Percentiles rank a stretch among this genome's conserved stretches.
These are phyloP conservation scores for Plasmodium vivax DNA, from an alignment of 169 alveolate genomes.

Conservation along the genomic window DNA sequence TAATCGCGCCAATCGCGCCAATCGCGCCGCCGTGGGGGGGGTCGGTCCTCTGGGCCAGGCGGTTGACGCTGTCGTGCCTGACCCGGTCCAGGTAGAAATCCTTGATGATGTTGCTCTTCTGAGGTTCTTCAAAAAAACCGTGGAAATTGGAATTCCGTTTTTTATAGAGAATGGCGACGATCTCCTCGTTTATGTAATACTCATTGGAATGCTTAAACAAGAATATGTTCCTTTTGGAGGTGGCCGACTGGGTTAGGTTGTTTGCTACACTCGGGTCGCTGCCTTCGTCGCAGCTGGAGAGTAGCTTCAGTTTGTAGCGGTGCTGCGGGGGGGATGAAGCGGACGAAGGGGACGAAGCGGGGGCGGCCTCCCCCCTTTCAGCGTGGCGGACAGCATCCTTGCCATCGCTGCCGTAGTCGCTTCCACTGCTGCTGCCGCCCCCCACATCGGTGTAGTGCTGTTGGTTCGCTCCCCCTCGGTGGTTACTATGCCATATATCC, in stretches of 20 bases:
- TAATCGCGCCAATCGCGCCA: not conserved
- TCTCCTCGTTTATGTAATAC: constrained; percentile 66
- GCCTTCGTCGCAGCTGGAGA: constrained; percentile 39
- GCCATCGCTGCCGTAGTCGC: not conserved
- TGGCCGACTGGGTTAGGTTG: not conserved
- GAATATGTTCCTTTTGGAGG: constrained; percentile 4
- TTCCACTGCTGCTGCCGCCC: not conserved
- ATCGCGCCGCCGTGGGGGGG: too few species aligned
- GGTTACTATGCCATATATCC: too few species aligned
- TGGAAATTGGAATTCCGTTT: constrained; percentile 62
- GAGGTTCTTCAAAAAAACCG: constrained; percentile 39
- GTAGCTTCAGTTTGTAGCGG: constrained; percentile 32
- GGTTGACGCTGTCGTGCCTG: not conserved
- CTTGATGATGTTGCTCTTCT: constrained; percentile 25
- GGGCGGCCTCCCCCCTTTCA: not conserved
- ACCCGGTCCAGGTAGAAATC: constrained; percentile 21
- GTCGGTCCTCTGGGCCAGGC: not conserved
- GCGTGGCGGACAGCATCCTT: not conserved
- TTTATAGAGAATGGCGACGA: constrained; percentile 42
- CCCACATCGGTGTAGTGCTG: not conserved
- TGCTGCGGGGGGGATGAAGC: not conserved
- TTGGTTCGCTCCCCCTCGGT: not conserved
- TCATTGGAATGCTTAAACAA: constrained; percentile 47
- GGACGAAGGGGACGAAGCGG: not conserved
- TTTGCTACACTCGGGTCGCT: not conserved